These are phyloP conservation scores for Paramecium pentaurelia DNA, from an alignment of 73 alveolate species.

Conservation along the genomic window DNA sequence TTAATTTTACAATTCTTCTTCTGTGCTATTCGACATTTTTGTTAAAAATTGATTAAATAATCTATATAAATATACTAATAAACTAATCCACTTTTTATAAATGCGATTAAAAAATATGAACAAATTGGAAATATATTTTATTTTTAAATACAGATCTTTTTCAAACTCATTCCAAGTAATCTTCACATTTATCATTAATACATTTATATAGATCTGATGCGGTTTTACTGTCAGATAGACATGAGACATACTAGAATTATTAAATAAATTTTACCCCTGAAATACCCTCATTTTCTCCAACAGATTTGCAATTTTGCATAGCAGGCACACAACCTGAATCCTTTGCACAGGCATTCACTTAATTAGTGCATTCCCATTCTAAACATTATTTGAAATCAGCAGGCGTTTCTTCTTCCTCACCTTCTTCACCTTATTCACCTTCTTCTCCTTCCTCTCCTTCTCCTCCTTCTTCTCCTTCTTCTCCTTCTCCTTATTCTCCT, in stretches of 20 bases:
- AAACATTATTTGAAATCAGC: neutral
- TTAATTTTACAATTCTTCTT: neutral
- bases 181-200: neutral
- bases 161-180: neutral
- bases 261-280: neutral
- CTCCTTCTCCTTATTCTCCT: neutral
- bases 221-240: neutral
- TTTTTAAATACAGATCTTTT: neutral
- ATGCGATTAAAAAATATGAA: neutral
- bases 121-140: neutral
- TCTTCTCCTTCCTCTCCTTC: neutral
- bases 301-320: neutral
- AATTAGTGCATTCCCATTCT: neutral
- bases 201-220: neutral
- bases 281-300: neutral
- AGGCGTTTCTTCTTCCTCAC: neutral
- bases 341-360: neutral
- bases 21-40: neutral
- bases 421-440: neutral
- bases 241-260: neutral
- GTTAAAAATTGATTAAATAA: neutral
- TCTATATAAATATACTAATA: neutral
- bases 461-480: neutral
- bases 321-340: neutral
- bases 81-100: neutral